These are phyloP conservation scores for Neoboletus magnificus DNA, from an alignment of 768 basidiomycete genomes.

Conservation along the genomic window DNA sequence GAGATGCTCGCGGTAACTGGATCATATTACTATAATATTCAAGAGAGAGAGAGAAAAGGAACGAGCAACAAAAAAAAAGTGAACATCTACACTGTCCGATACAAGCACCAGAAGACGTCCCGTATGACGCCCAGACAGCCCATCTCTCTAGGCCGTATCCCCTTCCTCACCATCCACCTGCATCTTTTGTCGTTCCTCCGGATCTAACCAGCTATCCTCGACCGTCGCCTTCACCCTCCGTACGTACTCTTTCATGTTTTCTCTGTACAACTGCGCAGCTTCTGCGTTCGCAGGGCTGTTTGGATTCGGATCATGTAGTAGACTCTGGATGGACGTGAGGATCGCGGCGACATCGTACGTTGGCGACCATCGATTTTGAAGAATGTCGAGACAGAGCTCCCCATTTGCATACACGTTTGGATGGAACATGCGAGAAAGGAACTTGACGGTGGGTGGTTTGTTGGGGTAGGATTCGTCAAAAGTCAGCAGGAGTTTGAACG, in stretches of 20 bases:
- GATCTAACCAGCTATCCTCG: constrained; percentile 93
- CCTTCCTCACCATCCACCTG: constrained; percentile 34
- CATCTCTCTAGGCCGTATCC: neutral
- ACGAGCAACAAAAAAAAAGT: constrained; percentile 1
- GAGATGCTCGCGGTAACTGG: neutral
- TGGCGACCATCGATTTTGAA: constrained; percentile 98
- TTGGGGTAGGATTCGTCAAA: constrained; percentile 99
- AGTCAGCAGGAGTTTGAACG: constrained; percentile 91
- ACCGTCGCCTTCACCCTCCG: constrained; percentile 89
- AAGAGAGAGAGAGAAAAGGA: neutral
- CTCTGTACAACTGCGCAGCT: constrained; percentile 92
- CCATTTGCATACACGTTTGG: constrained; percentile 99
- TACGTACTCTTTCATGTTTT: constrained; percentile 99
- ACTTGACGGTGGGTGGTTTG: constrained; percentile 96
- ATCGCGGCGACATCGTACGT: constrained; percentile 99
- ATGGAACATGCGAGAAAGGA: constrained; percentile 97
- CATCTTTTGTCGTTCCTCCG: constrained; percentile 62
- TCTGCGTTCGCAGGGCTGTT: constrained; percentile 98
- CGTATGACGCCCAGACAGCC: neutral
- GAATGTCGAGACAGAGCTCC: constrained; percentile 95
- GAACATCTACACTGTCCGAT: constrained; percentile 1
- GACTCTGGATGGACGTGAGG: constrained; percentile 91
- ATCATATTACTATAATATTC: neutral
- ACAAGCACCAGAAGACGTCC: neutral
- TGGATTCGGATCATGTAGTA: constrained; percentile 97